Conservation (phyloP, 148 eudicot species). For the Vaccinium macrocarpon region DNA sequence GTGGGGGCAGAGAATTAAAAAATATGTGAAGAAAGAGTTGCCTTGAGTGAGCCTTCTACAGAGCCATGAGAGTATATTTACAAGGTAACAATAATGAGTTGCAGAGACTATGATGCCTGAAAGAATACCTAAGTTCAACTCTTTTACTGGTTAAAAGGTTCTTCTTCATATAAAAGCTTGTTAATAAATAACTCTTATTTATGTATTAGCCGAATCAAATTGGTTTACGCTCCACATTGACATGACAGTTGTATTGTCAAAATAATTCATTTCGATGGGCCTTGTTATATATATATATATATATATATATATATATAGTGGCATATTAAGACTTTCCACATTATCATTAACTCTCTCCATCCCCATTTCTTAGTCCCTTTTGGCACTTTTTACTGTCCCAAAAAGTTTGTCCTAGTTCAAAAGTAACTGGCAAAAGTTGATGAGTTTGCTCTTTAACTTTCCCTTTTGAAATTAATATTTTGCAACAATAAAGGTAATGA, state of each 20-base stretch:
- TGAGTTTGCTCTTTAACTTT: too few species aligned
- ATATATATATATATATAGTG: neutral
- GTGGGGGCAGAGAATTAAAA: too few species aligned
- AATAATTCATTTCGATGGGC: neutral
- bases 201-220: neutral
- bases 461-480: too few species aligned
- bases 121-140: neutral
- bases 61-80: neutral
- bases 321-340: neutral
- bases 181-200: neutral
- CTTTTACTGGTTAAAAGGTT: neutral
- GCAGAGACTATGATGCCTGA: neutral
- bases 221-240: neutral
- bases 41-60: neutral
- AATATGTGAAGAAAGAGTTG: neutral
- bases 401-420: too few species aligned
- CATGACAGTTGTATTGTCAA: neutral
- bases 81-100: neutral
- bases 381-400: too few species aligned
- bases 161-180: neutral
- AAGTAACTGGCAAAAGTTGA: too few species aligned
- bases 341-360: neutral
- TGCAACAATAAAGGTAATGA: too few species aligned
- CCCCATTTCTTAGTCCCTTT: too few species aligned
- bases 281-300: neutral